Evolutionary conservation across 2,329 filamentous ascomycete genomes (phyloP).

Genomic region (Diaporthe eres): DNA sequence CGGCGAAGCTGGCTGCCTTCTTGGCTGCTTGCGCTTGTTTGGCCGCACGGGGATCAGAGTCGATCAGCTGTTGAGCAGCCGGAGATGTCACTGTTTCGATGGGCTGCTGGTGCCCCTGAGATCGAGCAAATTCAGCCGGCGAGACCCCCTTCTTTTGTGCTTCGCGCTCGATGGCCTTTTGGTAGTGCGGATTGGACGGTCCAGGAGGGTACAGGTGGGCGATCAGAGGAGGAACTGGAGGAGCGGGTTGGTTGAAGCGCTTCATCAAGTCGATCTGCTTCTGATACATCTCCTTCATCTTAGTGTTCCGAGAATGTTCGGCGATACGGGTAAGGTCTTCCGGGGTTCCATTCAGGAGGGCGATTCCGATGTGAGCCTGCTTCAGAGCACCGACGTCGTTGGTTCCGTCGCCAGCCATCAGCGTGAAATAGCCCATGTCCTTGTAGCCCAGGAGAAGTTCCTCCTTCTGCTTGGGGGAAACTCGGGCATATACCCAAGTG

Average conservation of each 20-base stretch:
- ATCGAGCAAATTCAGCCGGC: constrained; percentile 68
- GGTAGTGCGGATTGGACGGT: constrained; percentile 91
- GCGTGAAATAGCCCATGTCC: constrained; percentile 95
- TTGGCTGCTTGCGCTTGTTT: constrained; percentile 76
- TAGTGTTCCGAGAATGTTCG: constrained; percentile 93
- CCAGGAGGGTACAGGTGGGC: constrained; percentile 96
- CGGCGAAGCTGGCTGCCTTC: constrained; percentile 84
- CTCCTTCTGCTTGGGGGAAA: constrained; percentile 99
- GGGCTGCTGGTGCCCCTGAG: constrained; percentile 64
- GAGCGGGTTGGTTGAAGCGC: constrained; percentile 92
- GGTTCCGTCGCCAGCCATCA: constrained; percentile 98
- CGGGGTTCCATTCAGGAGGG: constrained; percentile 92
- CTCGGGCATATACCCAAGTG: constrained; percentile 97
- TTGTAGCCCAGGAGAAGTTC: constrained; percentile 97
- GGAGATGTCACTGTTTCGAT: constrained; percentile 78
- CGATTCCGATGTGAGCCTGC: constrained; percentile 97
- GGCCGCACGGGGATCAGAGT: constrained; percentile 67
- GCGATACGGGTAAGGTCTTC: constrained; percentile 93
- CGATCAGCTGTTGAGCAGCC: constrained; percentile 72
- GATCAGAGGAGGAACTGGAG: constrained; percentile 93
- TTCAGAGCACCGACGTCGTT: constrained; percentile 98
- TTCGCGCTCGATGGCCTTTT: constrained; percentile 91
- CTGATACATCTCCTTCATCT: constrained; percentile 99
- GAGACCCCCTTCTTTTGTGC: constrained; percentile 82
- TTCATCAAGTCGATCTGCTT: constrained; percentile 94